Percentiles rank a stretch among this genome's conserved stretches.
phyloP scores from a whole-genome alignment of 2,329 filamentous ascomycete genomes.

The Sclerotinia trifoliorum region DNA sequence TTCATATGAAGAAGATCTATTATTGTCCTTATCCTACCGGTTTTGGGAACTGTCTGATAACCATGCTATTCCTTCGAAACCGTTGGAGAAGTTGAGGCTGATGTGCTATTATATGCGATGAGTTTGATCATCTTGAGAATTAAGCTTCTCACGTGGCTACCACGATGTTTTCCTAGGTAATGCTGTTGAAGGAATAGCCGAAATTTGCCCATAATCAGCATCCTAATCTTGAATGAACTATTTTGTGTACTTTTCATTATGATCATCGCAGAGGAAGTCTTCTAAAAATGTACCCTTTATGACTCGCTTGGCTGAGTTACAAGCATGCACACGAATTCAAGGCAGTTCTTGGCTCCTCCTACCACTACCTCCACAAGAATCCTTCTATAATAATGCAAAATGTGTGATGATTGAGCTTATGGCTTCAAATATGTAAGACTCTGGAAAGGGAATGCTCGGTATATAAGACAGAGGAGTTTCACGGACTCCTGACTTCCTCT shows the following conservation, averaged over 20 bases:
- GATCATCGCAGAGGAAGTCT: background rate
- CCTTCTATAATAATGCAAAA: slow-evolving; percentile 15
- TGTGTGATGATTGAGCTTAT: background rate
- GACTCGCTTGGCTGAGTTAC: background rate
- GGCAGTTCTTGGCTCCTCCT: slow-evolving; percentile 8
- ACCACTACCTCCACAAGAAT: slow-evolving; percentile 1
- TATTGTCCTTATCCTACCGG: background rate
- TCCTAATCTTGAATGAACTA: background rate
- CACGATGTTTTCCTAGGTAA: background rate
- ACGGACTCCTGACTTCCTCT: background rate
- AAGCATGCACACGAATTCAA: background rate
- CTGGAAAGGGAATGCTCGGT: background rate
- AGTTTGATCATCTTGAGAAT: slow-evolving; percentile 14
- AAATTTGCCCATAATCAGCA: slow-evolving; percentile 7
- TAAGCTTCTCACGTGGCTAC: slow-evolving; percentile 7
- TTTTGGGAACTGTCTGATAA: background rate
- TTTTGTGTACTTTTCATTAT: background rate
- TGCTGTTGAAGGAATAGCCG: slow-evolving; percentile 10
- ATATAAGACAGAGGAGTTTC: slow-evolving; percentile 17
- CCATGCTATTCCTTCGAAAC: slow-evolving; percentile 1
- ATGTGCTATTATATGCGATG: background rate
- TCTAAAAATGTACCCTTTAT: slow-evolving; percentile 3
- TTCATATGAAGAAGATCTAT: background rate
- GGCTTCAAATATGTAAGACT: background rate
- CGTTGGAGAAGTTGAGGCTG: slow-evolving; percentile 14